These are phyloP conservation scores for Trichoderma sp. DNA, from an alignment of 2,329 filamentous ascomycete genomes.

Conservation along the genomic window DNA sequence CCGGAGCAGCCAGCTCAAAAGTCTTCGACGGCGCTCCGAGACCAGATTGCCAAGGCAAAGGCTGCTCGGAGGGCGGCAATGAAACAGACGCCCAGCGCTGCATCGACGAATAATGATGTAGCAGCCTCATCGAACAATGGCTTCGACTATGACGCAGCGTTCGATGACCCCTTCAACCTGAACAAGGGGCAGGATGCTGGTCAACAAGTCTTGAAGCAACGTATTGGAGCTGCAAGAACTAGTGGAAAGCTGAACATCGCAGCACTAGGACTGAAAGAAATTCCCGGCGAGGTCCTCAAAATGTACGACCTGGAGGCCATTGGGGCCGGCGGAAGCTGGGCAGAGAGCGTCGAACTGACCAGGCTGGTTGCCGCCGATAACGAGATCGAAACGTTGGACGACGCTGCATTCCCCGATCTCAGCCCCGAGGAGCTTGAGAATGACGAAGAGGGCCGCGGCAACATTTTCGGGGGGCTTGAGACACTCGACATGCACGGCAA, in stretches of 20 bases:
- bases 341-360: conserved; percentile 85
- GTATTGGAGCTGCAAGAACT: conserved; percentile 71
- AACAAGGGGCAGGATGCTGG: conserved; percentile 58
- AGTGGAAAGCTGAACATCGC: conserved; percentile 87
- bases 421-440: conserved; percentile 59
- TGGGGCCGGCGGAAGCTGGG: conserved; percentile 72
- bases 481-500: conserved; percentile 87
- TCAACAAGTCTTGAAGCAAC: conserved; percentile 70
- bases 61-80: conserved; percentile 68
- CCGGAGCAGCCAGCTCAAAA: conserved; percentile 48
- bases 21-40: conserved; percentile 78
- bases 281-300: conserved; percentile 79
- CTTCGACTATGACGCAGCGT: conserved; percentile 54
- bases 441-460: conserved; percentile 67
- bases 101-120: conserved; percentile 34
- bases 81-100: conserved; percentile 36
- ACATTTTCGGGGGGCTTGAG: conserved; percentile 81
- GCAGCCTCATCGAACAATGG: conserved; percentile 51
- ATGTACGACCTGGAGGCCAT: conserved; percentile 85
- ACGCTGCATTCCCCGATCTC: conserved; percentile 77
- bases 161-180: conserved; percentile 72
- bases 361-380: conserved; percentile 89
- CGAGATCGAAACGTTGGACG: conserved; percentile 73
- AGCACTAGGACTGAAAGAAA: conserved; percentile 74
- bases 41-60: conserved; percentile 92